A percentile compares a stretch with the other conserved stretches of the same genome.
Evolutionary conservation across 345 rosid species (phyloP).

Genomic region (Geranium brycei): DNA sequence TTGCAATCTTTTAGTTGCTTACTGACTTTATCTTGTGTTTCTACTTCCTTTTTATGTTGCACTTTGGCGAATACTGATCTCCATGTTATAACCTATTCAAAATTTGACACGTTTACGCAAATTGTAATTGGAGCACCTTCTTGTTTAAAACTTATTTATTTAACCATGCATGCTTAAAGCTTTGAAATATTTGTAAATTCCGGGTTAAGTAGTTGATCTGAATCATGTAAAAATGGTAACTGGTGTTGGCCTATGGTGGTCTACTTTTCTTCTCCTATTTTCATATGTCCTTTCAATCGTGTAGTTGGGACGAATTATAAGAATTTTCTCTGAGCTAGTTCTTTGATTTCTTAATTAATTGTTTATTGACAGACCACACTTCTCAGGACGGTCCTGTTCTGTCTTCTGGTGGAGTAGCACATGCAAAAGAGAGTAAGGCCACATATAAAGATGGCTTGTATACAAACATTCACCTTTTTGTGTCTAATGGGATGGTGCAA

Average conservation of each 20-base stretch:
- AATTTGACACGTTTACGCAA: neutral
- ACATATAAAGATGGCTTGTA: neutral
- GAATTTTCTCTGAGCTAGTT: neutral
- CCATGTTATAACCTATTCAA: neutral
- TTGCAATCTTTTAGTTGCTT: neutral
- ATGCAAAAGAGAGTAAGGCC: constrained; percentile 24
- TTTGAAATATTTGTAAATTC: neutral
- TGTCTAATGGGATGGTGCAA: neutral
- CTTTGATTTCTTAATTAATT: neutral
- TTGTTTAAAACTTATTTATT: no score
- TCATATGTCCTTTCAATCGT: neutral
- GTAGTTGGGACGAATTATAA: no score
- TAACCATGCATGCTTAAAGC: no score
- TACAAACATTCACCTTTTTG: neutral
- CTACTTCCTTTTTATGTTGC: neutral
- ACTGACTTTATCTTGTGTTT: neutral
- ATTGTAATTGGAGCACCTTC: neutral
- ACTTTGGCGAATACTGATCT: neutral
- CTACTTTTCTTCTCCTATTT: no score
- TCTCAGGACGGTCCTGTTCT: constrained; percentile 35
- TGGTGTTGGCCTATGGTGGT: no score
- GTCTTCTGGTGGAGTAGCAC: constrained; percentile 34
- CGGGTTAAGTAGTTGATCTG: neutral
- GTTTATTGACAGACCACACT: constrained; percentile 30
- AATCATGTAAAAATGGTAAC: neutral